Conservation (phyloP, 805 yeast genomes). For the Debaryomyces prosopidis region DNA sequence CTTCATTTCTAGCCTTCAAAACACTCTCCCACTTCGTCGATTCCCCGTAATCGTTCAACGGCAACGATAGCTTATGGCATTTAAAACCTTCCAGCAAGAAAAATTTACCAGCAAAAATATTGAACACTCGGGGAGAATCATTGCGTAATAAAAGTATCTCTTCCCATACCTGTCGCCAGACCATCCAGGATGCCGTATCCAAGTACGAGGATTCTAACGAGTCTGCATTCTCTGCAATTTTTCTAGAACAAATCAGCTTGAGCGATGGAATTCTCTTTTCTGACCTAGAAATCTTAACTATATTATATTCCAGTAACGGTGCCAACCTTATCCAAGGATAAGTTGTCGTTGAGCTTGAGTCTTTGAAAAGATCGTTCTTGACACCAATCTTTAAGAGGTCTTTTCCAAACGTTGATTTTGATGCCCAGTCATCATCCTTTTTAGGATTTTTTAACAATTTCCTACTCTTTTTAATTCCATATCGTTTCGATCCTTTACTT, state of each 20-base stretch:
- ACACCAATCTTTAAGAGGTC: slow-evolving; percentile 1
- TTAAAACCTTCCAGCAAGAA: slow-evolving; percentile 17
- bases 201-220: slow-evolving; percentile 19
- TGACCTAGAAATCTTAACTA: not conserved
- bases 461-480: not conserved
- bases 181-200: slow-evolving; percentile 22
- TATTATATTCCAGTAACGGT: slow-evolving; percentile 8
- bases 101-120: slow-evolving; percentile 25
- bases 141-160: slow-evolving; percentile 19
- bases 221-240: slow-evolving; percentile 29
- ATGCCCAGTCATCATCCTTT: not conserved
- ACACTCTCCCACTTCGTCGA: not conserved
- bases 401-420: not conserved
- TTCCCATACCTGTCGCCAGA: slow-evolving; percentile 36
- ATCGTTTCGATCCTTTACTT: not conserved
- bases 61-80: slow-evolving; percentile 18
- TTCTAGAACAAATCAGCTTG: slow-evolving; percentile 24
- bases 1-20: slow-evolving; percentile 5
- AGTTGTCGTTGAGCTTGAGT: slow-evolving; percentile 7
- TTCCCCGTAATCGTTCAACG: not conserved
- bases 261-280: slow-evolving; percentile 14
- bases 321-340: slow-evolving; percentile 15
- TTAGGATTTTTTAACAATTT: not conserved
- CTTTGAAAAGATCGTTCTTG: slow-evolving; percentile 6
- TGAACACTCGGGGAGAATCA: slow-evolving; percentile 32